phyloP scores from a whole-genome alignment of 768 basidiomycete species.

The Boletus rufocinnamomeus region DNA sequence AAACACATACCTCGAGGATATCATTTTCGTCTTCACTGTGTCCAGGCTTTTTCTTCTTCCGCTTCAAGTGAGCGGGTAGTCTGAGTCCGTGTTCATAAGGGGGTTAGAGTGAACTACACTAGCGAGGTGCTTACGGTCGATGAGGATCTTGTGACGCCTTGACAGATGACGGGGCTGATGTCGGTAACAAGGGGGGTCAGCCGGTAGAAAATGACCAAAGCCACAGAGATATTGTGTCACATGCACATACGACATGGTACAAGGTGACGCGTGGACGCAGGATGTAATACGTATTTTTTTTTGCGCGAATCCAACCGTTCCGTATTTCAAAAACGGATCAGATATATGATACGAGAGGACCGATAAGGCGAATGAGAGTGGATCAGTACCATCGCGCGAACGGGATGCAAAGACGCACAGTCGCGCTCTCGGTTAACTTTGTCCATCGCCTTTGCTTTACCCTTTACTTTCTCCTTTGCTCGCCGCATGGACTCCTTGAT shows the following conservation, averaged over 20 bases:
- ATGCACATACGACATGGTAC: background rate
- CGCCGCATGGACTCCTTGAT: slow-evolving; percentile 77
- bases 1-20: too few relatives aligned
- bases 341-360: background rate
- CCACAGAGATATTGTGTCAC: slow-evolving; percentile 20
- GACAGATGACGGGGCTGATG: slow-evolving; percentile 49
- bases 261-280: background rate
- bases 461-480: slow-evolving; percentile 74
- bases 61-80: slow-evolving; percentile 57
- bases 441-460: slow-evolving; percentile 69
- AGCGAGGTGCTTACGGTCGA: slow-evolving; percentile 47
- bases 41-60: slow-evolving; percentile 87
- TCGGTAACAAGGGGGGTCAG: slow-evolving; percentile 48
- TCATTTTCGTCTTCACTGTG: too few relatives aligned
- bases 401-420: slow-evolving; percentile 54
- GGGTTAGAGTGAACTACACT: slow-evolving; percentile 18
- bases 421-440: slow-evolving; percentile 74
- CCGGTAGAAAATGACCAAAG: slow-evolving; percentile 4
- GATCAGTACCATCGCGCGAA: slow-evolving; percentile 14
- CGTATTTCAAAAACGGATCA: slow-evolving; percentile 7
- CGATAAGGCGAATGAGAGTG: slow-evolving; percentile 20
- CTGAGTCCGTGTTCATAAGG: slow-evolving; percentile 18
- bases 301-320: slow-evolving; percentile 14
- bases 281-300: slow-evolving; percentile 4
- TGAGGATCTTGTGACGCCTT: slow-evolving; percentile 65